These are phyloP conservation scores for Elsinoe perseae DNA, from an alignment of 2,329 filamentous ascomycete genomes.

Conservation along the genomic window DNA sequence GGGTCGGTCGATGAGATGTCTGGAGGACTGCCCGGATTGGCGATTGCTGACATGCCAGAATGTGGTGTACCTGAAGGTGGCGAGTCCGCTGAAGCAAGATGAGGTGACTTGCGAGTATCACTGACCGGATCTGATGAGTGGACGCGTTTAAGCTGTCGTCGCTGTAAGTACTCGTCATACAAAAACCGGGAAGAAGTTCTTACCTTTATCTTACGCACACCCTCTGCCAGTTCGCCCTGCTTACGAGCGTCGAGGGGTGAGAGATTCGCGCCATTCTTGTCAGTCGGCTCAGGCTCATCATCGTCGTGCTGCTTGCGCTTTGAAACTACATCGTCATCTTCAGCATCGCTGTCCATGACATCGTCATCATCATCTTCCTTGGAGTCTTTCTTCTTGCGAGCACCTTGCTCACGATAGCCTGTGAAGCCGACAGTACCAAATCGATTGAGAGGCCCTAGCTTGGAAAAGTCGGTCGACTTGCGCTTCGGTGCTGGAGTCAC, in stretches of 20 bases:
- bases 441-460: constrained; percentile 68
- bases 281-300: constrained; percentile 54
- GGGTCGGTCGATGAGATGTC: constrained; percentile 20
- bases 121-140: constrained; percentile 53
- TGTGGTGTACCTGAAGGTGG: constrained; percentile 37
- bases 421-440: constrained; percentile 86
- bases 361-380: constrained; percentile 46
- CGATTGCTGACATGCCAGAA: constrained; percentile 26
- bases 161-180: constrained; percentile 11
- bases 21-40: constrained; percentile 26
- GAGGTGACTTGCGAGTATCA: constrained; percentile 33
- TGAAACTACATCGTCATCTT: constrained; percentile 51
- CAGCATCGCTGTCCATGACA: constrained; percentile 68
- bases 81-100: constrained; percentile 31
- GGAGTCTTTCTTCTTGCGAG: constrained; percentile 46
- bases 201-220: constrained; percentile 75
- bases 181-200: not conserved
- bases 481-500: constrained; percentile 54
- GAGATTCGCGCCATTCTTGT: constrained; percentile 48
- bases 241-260: constrained; percentile 64
- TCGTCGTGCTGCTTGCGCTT: constrained; percentile 59
- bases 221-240: constrained; percentile 68
- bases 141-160: constrained; percentile 63
- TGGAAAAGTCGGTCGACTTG: constrained; percentile 79
- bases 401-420: constrained; percentile 57